A percentile compares a stretch with the other conserved stretches of the same genome.
Evolutionary conservation across 257 asterid genomes (phyloP).

Genomic region (Rehmannia glutinosa): DNA sequence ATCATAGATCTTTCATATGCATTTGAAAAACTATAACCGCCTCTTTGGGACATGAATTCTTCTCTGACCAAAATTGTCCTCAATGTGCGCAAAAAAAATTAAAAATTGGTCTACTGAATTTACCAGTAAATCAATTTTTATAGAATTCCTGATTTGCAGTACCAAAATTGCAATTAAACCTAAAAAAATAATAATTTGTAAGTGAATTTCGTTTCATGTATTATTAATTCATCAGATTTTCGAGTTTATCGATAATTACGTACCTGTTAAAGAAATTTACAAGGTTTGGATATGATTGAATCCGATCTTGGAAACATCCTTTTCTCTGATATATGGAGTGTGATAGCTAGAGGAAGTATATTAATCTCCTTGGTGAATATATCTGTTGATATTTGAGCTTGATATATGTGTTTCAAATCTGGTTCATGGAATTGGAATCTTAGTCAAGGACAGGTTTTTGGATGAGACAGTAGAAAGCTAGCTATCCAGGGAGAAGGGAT

Average conservation of each 20-base stretch:
- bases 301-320: conserved; percentile 29
- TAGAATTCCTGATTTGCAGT: too few relatives aligned
- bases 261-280: conserved; percentile 16
- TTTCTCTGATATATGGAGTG: too few relatives aligned
- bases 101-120: too few relatives aligned
- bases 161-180: too few relatives aligned
- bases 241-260: not conserved
- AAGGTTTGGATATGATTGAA: conserved; percentile 20
- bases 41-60: conserved; percentile 43
- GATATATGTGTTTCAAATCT: conserved; percentile 16
- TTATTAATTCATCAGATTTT: not conserved
- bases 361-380: too few relatives aligned
- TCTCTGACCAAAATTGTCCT: not conserved
- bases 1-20: conserved; percentile 41
- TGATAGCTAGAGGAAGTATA: too few relatives aligned
- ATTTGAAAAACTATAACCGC: conserved; percentile 32
- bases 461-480: conserved; percentile 47
- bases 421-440: conserved; percentile 24
- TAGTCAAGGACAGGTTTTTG: conserved; percentile 13
- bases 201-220: too few relatives aligned
- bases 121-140: too few relatives aligned
- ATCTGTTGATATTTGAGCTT: conserved; percentile 14
- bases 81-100: not conserved
- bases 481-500: conserved; percentile 49
- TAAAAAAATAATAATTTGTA: too few relatives aligned